These are phyloP conservation scores for Colletotrichum caudatum DNA, from an alignment of 2,329 filamentous ascomycete genomes.

Conservation along the genomic window DNA sequence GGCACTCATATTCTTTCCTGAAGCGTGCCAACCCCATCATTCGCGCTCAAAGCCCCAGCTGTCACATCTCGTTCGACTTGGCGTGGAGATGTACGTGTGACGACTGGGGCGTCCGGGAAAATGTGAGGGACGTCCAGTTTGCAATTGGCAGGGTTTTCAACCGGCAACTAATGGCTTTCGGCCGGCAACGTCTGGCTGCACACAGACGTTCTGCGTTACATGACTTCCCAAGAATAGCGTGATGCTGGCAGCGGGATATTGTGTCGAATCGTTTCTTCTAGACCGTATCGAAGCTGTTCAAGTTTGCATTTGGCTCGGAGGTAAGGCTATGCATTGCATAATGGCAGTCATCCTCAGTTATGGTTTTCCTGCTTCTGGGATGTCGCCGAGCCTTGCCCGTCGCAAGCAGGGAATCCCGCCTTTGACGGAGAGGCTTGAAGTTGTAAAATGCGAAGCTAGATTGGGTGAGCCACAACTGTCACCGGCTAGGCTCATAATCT, in stretches of 20 bases:
- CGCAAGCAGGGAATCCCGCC: conserved; percentile 3
- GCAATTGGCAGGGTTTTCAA: not conserved
- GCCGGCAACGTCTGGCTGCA: not conserved
- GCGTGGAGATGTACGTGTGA: not conserved
- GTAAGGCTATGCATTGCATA: not conserved
- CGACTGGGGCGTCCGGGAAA: not conserved
- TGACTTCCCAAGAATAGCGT: not conserved
- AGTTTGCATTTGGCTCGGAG: not conserved
- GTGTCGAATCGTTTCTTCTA: not conserved
- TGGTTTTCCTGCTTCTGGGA: conserved; percentile 1
- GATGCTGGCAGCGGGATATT: not conserved
- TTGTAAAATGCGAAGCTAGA: conserved; percentile 29
- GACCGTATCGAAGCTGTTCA: not conserved
- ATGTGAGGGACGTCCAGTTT: too few relatives aligned
- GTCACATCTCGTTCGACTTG: conserved; percentile 9
- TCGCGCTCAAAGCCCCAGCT: not conserved
- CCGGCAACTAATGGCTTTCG: not conserved
- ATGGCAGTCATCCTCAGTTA: not conserved
- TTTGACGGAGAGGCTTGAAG: not conserved
- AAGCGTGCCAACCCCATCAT: not conserved
- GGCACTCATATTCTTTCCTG: not conserved
- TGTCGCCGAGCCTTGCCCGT: not conserved
- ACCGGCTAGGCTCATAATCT: conserved; percentile 14
- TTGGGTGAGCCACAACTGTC: conserved; percentile 11
- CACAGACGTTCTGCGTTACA: too few relatives aligned